Evolutionary conservation across 2,329 filamentous ascomycete genomes (phyloP).

Genomic region (Zasmidium cellare): DNA sequence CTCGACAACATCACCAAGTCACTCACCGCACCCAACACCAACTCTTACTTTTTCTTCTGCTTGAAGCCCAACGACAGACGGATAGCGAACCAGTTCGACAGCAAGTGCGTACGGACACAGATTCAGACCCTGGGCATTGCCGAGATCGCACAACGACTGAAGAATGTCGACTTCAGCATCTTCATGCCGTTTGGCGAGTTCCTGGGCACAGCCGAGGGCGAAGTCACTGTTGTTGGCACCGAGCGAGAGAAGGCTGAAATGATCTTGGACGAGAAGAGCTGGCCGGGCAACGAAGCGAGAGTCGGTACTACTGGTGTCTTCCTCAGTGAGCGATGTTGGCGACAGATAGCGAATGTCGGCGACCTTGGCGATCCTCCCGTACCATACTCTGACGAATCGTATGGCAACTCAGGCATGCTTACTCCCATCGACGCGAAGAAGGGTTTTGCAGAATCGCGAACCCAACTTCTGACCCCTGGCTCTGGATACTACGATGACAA

Average conservation of each 20-base stretch:
- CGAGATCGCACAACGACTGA: conserved; percentile 89
- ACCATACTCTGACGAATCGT: conserved; percentile 58
- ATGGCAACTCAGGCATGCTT: conserved; percentile 59
- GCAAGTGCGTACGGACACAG: conserved; percentile 94
- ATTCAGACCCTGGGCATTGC: conserved; percentile 94
- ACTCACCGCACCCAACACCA: conserved; percentile 77
- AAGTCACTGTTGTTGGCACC: conserved; percentile 83
- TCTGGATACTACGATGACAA: conserved; percentile 70
- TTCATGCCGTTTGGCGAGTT: conserved; percentile 97
- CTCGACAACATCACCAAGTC: conserved; percentile 90
- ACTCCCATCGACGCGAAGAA: conserved; percentile 54
- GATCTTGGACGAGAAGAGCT: conserved; percentile 87
- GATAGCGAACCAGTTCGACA: conserved; percentile 98
- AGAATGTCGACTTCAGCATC: conserved; percentile 91
- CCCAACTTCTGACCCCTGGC: conserved; percentile 58
- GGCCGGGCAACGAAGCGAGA: conserved; percentile 87
- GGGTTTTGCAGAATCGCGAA: conserved; percentile 60
- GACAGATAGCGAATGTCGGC: conserved; percentile 76
- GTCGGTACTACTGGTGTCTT: conserved; percentile 93
- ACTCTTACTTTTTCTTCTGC: conserved; percentile 95
- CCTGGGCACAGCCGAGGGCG: conserved; percentile 79
- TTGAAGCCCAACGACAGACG: conserved; percentile 95
- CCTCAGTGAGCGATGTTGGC: conserved; percentile 92
- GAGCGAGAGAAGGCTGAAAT: conserved; percentile 89
- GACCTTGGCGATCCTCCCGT: conserved; percentile 59